Conservation (phyloP, 768 basidiomycete species). For the Phanerodontia chrysosporium region DNA sequence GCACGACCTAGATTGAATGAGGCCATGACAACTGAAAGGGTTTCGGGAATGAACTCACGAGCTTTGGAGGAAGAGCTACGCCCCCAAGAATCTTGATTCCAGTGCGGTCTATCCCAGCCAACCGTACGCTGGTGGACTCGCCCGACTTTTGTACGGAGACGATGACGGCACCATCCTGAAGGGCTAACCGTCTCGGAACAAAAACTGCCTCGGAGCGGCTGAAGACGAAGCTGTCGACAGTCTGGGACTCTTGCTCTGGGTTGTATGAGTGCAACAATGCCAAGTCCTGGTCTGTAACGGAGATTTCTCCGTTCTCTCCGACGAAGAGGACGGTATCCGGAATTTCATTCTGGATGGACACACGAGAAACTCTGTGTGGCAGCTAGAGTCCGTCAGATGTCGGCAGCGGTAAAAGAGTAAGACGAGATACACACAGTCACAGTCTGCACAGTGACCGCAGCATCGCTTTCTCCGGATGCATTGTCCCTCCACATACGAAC, state of each 20-base stretch:
- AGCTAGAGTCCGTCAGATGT: conserved; percentile 31
- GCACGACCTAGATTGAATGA: conserved; percentile 17
- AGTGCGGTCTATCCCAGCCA: conserved; percentile 11
- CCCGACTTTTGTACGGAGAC: conserved; percentile 8
- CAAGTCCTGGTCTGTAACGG: conserved; percentile 27
- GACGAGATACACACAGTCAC: conserved; percentile 38
- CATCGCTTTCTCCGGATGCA: conserved; percentile 21
- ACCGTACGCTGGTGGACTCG: background rate
- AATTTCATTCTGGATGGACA: conserved; percentile 30
- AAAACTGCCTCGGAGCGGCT: conserved; percentile 19
- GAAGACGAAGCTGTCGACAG: conserved; percentile 19
- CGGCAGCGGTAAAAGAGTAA: background rate
- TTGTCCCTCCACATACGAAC: conserved; percentile 63
- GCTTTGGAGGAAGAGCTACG: conserved; percentile 9
- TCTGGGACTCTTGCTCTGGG: conserved; percentile 6
- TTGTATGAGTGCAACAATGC: conserved; percentile 19
- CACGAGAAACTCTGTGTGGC: conserved; percentile 36
- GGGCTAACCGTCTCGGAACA: conserved; percentile 3
- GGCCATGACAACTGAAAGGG: background rate
- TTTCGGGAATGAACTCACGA: conserved; percentile 8
- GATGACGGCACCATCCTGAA: conserved; percentile 14
- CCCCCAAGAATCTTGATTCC: conserved; percentile 10
- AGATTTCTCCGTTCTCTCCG: conserved; percentile 30
- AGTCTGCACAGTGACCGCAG: conserved; percentile 36
- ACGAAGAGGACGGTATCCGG: conserved; percentile 29